Evolutionary conservation across 2,329 filamentous ascomycete species (phyloP).

Genomic region (Trichoderma koningii): DNA sequence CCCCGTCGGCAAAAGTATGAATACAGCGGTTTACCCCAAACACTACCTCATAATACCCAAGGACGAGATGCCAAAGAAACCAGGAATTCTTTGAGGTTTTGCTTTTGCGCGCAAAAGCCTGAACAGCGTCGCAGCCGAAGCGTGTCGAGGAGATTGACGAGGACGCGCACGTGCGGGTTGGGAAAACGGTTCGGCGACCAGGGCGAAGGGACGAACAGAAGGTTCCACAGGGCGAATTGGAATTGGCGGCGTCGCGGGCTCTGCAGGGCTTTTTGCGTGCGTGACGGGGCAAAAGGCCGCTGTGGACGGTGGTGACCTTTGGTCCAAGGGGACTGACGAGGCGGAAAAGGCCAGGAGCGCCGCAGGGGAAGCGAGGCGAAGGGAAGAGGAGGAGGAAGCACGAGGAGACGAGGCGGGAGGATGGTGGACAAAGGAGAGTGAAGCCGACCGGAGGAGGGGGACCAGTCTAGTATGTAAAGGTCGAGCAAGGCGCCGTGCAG

Average conservation of each 20-base stretch:
- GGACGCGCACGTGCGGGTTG: conserved; percentile 22
- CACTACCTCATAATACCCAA: conserved; percentile 29
- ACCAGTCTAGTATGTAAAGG: conserved; percentile 26
- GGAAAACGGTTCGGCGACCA: conserved; percentile 5
- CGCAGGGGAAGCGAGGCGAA: conserved; percentile 30
- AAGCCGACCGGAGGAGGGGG: conserved; percentile 28
- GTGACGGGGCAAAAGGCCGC: conserved; percentile 23
- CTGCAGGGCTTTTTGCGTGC: conserved; percentile 10
- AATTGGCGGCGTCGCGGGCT: conserved; percentile 20
- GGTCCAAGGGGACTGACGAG: conserved; percentile 20
- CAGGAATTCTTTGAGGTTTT: too few species aligned
- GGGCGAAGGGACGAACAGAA: conserved; percentile 10
- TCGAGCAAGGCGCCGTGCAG: conserved; percentile 10
- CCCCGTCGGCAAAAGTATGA: conserved; percentile 25
- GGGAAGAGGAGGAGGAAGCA: conserved; percentile 32
- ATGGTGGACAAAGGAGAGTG: conserved; percentile 25
- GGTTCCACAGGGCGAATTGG: conserved; percentile 10
- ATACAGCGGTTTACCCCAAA: conserved; percentile 28
- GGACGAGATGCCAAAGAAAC: conserved; percentile 12
- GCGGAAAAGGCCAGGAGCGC: conserved; percentile 29
- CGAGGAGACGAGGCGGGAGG: conserved; percentile 28
- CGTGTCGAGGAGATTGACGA: conserved; percentile 3
- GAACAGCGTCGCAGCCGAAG: conserved; percentile 3
- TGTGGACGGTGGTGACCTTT: conserved; percentile 26
- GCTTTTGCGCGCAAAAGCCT: too few species aligned